Evolutionary conservation across 805 yeast genomes (phyloP).

Genomic region (Wickerhamiella sorbophila): DNA sequence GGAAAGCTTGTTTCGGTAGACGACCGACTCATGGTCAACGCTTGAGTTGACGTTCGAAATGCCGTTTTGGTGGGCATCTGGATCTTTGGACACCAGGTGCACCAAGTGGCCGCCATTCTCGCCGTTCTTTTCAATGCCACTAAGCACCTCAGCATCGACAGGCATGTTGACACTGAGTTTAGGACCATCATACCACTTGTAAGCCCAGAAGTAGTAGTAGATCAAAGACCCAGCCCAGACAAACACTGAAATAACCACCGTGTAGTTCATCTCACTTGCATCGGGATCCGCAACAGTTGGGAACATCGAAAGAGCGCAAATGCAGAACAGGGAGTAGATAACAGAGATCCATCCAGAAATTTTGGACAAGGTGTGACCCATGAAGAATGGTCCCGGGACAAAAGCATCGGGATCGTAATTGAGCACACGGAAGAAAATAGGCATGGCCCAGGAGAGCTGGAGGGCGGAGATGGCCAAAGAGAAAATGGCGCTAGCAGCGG

Average conservation of each 20-base stretch:
- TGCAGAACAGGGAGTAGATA: slow-evolving; percentile 36
- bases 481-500: slow-evolving; percentile 51
- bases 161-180: slow-evolving; percentile 33
- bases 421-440: slow-evolving; percentile 40
- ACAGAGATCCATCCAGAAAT: slow-evolving; percentile 28
- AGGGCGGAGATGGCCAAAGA: slow-evolving; percentile 54
- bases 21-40: too few species aligned
- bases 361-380: slow-evolving; percentile 36
- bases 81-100: background rate
- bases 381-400: slow-evolving; percentile 45
- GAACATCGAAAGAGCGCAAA: slow-evolving; percentile 35
- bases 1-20: too few species aligned
- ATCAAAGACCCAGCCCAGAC: slow-evolving; percentile 37
- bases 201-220: slow-evolving; percentile 42
- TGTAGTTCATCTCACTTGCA: slow-evolving; percentile 59
- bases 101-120: background rate
- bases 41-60: too few species aligned
- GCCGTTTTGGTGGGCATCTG: too few species aligned
- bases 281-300: slow-evolving; percentile 48
- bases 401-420: slow-evolving; percentile 38
- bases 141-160: background rate
- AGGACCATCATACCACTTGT: slow-evolving; percentile 49
- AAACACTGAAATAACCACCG: slow-evolving; percentile 45
- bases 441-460: slow-evolving; percentile 45
- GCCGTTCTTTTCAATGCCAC: background rate